Base-by-base conservation (phyloP, 1,139 yeast species). In the Ogataea hybrid region DNA sequence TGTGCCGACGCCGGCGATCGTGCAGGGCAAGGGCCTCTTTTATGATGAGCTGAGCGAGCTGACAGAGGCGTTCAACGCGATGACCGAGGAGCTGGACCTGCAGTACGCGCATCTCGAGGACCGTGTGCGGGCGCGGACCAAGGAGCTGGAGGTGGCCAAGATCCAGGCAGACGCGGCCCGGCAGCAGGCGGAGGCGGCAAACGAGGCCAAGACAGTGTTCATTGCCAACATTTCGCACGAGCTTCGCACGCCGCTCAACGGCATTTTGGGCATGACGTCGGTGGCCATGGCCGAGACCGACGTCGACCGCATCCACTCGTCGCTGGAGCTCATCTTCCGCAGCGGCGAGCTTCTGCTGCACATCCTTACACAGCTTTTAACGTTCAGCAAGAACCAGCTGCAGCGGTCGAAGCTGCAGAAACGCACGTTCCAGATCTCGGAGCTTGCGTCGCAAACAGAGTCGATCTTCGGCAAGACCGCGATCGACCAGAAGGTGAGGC, bases 171-270 rank as follows among this genome's bases (percentile, higher is more conserved):
- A 89, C 64, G 73, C 83, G 16, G 97, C 97, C 3, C 87, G 63
- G 34, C 57, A 57, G 47, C 63, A 61, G 38, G 97, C 97, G 0
- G 97, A 90, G 64, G 77, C 84, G 28, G 97, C 98, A 2, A 90
- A 88, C 63, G 96, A 88, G 56, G 96, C 97, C 7, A 90, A 90
- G 57, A 86, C 96, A 0, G 87, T 88, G 12, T 92, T 92, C 62
- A 89, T 92, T 61, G 97, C 97, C 15, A 92, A 90, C 61, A 89
- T 92, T 28, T 89, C 97, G 0, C 97, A 92, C 61, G 98, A 92
- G 65, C 73, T 92, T 58, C 74, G 97, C 52, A 92, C 98, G 0
- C 98, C 98, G 1, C 69, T 92, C 53, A 92, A 92, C 63, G 98
- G 97, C 60, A 92, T 92, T 33, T 68, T 92, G 44, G 98, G 98